Percentiles rank a stretch among this genome's conserved stretches.
These are phyloP conservation scores for Alternaria triticimaculans DNA, from an alignment of 2,329 filamentous ascomycete species.

Conservation along the genomic window DNA sequence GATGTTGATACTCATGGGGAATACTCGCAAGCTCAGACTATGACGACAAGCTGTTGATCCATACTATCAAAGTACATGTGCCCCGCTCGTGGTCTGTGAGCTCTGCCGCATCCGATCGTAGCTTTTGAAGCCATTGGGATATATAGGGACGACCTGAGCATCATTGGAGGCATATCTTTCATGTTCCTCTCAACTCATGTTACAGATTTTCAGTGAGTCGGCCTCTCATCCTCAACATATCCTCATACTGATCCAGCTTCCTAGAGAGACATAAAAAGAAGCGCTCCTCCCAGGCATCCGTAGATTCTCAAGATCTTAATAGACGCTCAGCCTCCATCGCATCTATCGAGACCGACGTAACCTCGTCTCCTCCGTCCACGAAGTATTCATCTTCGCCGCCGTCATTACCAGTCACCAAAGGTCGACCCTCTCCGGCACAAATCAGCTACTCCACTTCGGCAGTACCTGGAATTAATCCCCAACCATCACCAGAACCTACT, in stretches of 20 bases:
- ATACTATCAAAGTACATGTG: conserved; percentile 2
- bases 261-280: conserved; percentile 27
- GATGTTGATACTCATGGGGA: neutral
- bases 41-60: conserved; percentile 12
- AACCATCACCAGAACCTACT: neutral
- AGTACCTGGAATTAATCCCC: neutral
- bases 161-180: neutral
- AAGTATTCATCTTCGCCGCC: neutral
- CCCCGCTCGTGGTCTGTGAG: conserved; percentile 23
- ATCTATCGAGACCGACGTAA: conserved; percentile 11
- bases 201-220: conserved; percentile 28
- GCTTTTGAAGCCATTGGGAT: conserved; percentile 3
- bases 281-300: conserved; percentile 11
- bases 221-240: neutral
- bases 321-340: conserved; percentile 10
- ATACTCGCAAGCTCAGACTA: neutral
- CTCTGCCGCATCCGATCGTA: conserved; percentile 8
- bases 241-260: conserved; percentile 4
- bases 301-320: conserved; percentile 10
- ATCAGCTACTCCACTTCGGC: conserved; percentile 4
- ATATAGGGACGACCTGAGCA: conserved; percentile 10
- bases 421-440: conserved; percentile 1
- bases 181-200: conserved; percentile 23
- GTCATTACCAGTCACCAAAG: conserved; percentile 2
- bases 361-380: neutral